Evolutionary conservation across 345 rosid species (phyloP).

Genomic region (Microthlaspi erraticum): DNA sequence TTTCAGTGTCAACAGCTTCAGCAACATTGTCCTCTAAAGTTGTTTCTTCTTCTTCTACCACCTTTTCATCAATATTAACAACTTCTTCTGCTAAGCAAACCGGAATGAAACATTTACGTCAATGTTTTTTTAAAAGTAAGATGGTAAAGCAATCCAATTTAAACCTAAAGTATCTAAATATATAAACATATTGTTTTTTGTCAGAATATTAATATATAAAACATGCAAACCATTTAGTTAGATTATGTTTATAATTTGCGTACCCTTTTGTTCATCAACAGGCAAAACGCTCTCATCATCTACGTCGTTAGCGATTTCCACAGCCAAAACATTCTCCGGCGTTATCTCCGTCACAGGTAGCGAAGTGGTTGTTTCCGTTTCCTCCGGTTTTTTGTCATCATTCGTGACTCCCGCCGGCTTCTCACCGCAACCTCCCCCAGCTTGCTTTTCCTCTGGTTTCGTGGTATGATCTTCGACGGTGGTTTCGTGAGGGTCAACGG

Average conservation of each 20-base stretch:
- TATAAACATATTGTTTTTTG: neutral
- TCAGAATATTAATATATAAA: no score
- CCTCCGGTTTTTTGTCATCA: slow-evolving; percentile 4
- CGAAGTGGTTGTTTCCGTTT: neutral
- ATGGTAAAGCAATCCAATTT: no score
- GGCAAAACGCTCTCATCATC: slow-evolving; percentile 32
- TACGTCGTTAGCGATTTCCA: slow-evolving; percentile 33
- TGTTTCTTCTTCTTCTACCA: slow-evolving; percentile 35
- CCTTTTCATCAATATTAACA: slow-evolving; percentile 18
- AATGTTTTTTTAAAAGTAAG: neutral
- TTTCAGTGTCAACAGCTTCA: neutral
- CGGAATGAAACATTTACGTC: neutral
- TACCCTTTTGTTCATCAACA: slow-evolving; percentile 37
- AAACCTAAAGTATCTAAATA: no score
- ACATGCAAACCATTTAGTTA: neutral
- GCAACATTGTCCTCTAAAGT: neutral
- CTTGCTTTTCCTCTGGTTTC: slow-evolving; percentile 20
- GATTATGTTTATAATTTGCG: neutral
- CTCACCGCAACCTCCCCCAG: slow-evolving; percentile 21
- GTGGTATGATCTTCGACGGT: slow-evolving; percentile 14
- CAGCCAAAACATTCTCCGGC: slow-evolving; percentile 21
- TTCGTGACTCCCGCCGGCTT: neutral
- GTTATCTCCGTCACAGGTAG: neutral
- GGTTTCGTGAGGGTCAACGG: slow-evolving; percentile 17
- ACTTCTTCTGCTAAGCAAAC: slow-evolving; percentile 1